Conservation (phyloP, 306 rosid genomes). For the Pyrus bretschneideri region DNA sequence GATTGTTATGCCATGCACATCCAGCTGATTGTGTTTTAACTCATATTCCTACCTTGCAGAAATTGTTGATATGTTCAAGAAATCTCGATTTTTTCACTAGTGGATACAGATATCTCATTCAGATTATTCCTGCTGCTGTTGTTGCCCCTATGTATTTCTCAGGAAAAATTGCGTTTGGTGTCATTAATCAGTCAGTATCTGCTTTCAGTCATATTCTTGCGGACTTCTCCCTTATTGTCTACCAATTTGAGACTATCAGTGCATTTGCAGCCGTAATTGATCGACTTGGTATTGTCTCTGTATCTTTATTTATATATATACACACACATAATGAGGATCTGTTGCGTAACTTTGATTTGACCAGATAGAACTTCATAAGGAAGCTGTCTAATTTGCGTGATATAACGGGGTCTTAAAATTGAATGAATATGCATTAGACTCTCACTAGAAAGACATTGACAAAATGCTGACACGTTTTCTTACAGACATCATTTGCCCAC, state of each 20-base stretch:
- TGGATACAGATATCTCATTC: slow-evolving; percentile 89
- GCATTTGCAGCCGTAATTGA: slow-evolving; percentile 95
- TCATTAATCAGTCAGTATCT: slow-evolving; percentile 92
- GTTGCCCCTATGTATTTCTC: slow-evolving; percentile 97
- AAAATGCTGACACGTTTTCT: background rate
- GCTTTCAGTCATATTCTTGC: slow-evolving; percentile 95
- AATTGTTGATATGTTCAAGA: slow-evolving; percentile 83
- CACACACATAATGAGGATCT: background rate
- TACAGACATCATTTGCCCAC: background rate
- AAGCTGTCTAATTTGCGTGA: background rate
- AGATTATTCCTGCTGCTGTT: slow-evolving; percentile 94
- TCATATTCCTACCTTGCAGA: slow-evolving; percentile 34
- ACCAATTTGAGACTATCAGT: slow-evolving; percentile 89
- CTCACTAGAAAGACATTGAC: background rate
- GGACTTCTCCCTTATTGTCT: slow-evolving; percentile 85
- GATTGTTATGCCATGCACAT: too few species aligned
- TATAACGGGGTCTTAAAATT: background rate
- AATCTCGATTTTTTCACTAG: slow-evolving; percentile 88
- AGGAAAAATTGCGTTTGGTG: slow-evolving; percentile 96
- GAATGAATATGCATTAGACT: background rate
- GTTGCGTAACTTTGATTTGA: background rate
- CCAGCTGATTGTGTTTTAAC: slow-evolving; percentile 1
- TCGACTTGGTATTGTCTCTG: slow-evolving; percentile 63
- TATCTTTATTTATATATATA: background rate
- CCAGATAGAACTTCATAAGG: background rate